Evolutionary conservation across 2,329 filamentous ascomycete genomes (phyloP).

Genomic region (Tolypocladium sp.): DNA sequence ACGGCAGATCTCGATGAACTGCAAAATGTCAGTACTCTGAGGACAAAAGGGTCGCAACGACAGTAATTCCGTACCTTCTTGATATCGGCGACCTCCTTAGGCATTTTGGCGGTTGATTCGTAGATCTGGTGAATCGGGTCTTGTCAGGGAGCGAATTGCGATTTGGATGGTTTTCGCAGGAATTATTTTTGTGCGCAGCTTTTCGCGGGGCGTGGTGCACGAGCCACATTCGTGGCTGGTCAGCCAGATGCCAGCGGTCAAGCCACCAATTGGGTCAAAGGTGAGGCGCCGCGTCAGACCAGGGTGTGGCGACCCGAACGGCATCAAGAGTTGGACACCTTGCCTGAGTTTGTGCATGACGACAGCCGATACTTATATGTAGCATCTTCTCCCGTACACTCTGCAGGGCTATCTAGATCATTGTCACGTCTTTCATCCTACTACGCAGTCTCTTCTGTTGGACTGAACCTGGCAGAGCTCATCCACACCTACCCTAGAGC

Average conservation of each 20-base stretch:
- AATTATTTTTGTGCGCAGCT: conserved; percentile 17
- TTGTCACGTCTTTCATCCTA: not conserved
- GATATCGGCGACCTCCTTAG: conserved; percentile 96
- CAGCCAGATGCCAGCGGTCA: not conserved
- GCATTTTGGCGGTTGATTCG: conserved; percentile 68
- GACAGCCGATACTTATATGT: not conserved
- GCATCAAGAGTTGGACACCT: not conserved
- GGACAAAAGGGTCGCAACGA: not conserved
- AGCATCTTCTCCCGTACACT: not conserved
- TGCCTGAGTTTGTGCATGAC: not conserved
- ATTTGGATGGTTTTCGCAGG: conserved; percentile 11
- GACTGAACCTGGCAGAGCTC: not conserved
- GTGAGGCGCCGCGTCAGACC: not conserved
- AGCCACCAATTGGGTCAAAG: not conserved
- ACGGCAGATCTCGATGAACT: conserved; percentile 99
- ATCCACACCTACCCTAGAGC: conserved; percentile 1
- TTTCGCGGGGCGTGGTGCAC: conserved; percentile 14
- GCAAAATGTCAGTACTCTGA: conserved; percentile 23
- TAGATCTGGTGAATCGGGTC: conserved; percentile 13
- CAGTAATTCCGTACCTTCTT: conserved; percentile 53
- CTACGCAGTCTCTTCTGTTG: not conserved
- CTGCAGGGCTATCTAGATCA: not conserved
- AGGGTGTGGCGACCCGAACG: not conserved
- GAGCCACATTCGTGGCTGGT: conserved; percentile 8
- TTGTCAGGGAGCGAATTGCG: conserved; percentile 6